phyloP scores from a whole-genome alignment of 202 grass and related monocot species.

The Hordeum pubiflorum region DNA sequence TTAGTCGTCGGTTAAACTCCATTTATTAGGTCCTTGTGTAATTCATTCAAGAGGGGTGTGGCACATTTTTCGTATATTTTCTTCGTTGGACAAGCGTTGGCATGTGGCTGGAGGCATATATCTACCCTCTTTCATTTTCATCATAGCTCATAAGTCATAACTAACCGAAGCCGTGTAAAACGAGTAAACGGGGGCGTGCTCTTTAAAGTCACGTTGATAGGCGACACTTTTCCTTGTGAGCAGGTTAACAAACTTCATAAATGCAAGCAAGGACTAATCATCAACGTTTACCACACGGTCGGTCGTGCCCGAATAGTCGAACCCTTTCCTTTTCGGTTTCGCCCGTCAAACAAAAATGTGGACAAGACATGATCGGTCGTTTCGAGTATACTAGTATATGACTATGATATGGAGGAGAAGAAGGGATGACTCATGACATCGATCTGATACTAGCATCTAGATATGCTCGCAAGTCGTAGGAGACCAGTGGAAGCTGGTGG shows the following conservation, averaged over 20 bases:
- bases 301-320: background rate
- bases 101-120: background rate
- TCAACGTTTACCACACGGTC: background rate
- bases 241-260: background rate
- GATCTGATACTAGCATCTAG: too few relatives aligned
- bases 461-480: too few relatives aligned
- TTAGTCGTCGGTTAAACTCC: background rate
- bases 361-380: background rate
- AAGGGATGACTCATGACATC: too few relatives aligned
- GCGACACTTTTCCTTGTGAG: background rate
- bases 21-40: slow-evolving; percentile 2
- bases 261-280: background rate
- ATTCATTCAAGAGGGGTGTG: background rate
- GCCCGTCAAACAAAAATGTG: background rate
- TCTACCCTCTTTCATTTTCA: background rate
- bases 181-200: background rate
- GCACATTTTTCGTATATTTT: background rate
- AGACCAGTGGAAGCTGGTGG: too few relatives aligned
- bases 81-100: background rate
- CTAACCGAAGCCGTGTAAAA: background rate
- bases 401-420: too few relatives aligned
- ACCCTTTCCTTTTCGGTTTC: background rate
- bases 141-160: background rate
- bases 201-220: background rate
- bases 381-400: too few relatives aligned